These are phyloP conservation scores for Trebouxia sp. DNA, from an alignment of 139 green algal species.

Conservation along the genomic window DNA sequence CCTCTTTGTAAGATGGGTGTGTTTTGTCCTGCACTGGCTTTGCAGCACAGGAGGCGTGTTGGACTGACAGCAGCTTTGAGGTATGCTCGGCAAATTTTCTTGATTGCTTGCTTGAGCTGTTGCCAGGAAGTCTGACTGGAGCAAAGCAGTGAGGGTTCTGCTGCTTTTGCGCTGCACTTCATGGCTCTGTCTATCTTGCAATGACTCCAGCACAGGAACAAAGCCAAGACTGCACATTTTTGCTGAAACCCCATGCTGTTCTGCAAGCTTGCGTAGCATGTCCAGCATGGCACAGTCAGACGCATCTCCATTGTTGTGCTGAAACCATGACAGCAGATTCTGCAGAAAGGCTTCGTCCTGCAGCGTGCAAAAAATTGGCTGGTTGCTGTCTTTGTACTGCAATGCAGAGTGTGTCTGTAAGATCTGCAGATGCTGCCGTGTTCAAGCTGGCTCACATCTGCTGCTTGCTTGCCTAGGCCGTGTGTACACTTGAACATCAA, in stretches of 20 bases:
- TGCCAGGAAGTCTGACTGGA: not conserved
- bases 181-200: not conserved
- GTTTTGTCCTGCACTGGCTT: too few species aligned
- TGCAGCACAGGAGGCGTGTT: not conserved
- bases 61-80: slow-evolving; percentile 3
- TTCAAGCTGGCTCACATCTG: slow-evolving; percentile 38
- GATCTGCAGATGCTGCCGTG: too few species aligned
- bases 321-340: slow-evolving; percentile 23
- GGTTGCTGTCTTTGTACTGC: too few species aligned
- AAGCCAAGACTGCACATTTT: not conserved
- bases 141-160: not conserved
- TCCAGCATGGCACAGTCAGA: slow-evolving; percentile 24
- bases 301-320: slow-evolving; percentile 16
- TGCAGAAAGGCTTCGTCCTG: slow-evolving; percentile 4
- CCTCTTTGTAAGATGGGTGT: too few species aligned
- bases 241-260: not conserved
- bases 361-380: too few species aligned
- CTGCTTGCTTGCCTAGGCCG: slow-evolving; percentile 43
- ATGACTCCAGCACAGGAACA: not conserved
- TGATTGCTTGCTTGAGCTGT: not conserved
- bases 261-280: slow-evolving; percentile 11
- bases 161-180: not conserved
- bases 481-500: slow-evolving; percentile 67
- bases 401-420: too few species aligned
- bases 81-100: not conserved